Evolutionary conservation across 345 rosid species (phyloP), one percentile per base, ranked within the genome.

Genomic region (Moricandia moricandioides): DNA sequence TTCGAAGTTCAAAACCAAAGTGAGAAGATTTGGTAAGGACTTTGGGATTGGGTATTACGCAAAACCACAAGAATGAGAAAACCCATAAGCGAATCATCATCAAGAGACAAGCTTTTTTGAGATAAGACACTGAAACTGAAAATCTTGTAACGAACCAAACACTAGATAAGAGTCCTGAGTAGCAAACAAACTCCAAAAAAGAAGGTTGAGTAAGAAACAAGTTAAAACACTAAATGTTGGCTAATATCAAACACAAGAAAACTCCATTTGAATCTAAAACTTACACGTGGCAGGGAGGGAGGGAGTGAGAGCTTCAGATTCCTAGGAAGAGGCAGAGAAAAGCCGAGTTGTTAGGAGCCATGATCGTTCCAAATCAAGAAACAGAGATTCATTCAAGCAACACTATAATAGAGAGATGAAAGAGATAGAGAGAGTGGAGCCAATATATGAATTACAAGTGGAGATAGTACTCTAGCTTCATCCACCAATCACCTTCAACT

Each of bases 261-360:
- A 70, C 74, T n/a, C 75, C 72, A 73, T 33, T 65, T 69, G 18
- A 17, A 35, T 30, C 64, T 51, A 69, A 49, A 18, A 63, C 81
- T 62, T 56, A 78, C 68, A 21, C 61, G 10, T 7, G 13, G 27
- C 40, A 37, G 72, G 65, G 27, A 77, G 86, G 72, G 76, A 79
- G 81, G 52, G 55, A 33, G n/a, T n/a, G 35, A 12, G 63, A 69
- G 64, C 27, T 69, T 66, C 60, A 75, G 69, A 79, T 69, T 78
- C 72, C 85, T 72, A 76, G 33, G 70, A 58, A 81, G 86, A 74
- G 74, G 64, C 79, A 59, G 77, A 75, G 87, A 84, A 72, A 72
- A 39, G 78, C 91, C 91, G 85, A 81, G 72, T 72, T 55, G 77
- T 69, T 82, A 73, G 95, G 89, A 88, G 86, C 89, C 88, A 84